Percentiles rank a stretch among this genome's conserved stretches.
Evolutionary conservation across 306 rosid genomes (phyloP).

Genomic region (Pyrus pyrifolia): DNA sequence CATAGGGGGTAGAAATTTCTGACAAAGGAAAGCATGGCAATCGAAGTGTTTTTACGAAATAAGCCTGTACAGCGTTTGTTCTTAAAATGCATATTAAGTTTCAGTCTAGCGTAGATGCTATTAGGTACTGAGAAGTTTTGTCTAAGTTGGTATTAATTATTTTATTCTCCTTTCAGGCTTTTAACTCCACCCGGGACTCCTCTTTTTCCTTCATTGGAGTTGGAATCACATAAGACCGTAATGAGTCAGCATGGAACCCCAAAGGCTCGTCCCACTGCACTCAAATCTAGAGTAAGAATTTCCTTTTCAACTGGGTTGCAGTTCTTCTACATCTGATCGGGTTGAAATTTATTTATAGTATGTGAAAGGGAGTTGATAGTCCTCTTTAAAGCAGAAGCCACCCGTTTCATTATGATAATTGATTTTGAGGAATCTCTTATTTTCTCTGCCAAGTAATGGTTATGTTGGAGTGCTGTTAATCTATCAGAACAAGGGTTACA

Average conservation of each 20-base stretch:
- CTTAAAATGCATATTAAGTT: not conserved
- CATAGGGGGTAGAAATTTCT: not conserved
- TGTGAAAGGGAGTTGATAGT: slow-evolving; percentile 3
- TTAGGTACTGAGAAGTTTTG: not conserved
- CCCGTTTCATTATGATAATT: not conserved
- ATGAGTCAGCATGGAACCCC: slow-evolving; percentile 76
- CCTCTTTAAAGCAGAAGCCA: not conserved
- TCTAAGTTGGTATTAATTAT: not conserved
- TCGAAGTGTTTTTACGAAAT: not conserved
- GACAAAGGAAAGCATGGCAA: not conserved
- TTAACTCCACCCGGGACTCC: slow-evolving; percentile 97
- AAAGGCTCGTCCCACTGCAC: slow-evolving; percentile 56
- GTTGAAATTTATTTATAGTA: not conserved
- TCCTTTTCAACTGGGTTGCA: not conserved
- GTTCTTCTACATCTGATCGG: not conserved
- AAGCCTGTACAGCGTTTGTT: not conserved
- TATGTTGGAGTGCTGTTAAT: slow-evolving; percentile 11
- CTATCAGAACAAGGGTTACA: not conserved
- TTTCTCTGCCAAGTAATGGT: slow-evolving; percentile 4
- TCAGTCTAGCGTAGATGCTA: not conserved
- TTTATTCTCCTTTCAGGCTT: slow-evolving; percentile 56
- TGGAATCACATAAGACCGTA: slow-evolving; percentile 64
- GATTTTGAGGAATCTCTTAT: not conserved
- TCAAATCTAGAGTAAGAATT: slow-evolving; percentile 81
- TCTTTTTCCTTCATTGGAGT: slow-evolving; percentile 93